Conservation (phyloP, 345 rosid genomes). For the Eucalyptus shirleyi region DNA sequence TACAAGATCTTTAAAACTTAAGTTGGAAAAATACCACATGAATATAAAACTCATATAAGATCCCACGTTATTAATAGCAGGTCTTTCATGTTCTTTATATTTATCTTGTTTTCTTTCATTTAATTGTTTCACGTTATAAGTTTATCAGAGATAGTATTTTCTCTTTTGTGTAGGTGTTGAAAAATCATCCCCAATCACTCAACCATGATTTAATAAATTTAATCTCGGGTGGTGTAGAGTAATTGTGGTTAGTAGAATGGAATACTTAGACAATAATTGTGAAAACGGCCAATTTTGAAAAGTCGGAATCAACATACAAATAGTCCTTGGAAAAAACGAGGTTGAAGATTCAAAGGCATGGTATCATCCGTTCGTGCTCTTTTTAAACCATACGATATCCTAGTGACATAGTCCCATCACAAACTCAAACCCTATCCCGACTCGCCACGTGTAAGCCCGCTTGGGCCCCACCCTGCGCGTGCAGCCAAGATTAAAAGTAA, state of each 20-base stretch:
- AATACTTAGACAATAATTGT: too few species aligned
- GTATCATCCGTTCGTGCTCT: not conserved
- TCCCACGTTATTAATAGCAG: fast-evolving
- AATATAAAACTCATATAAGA: too few species aligned
- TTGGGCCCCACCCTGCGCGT: not conserved
- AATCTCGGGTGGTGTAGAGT: fast-evolving
- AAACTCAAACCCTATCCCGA: not conserved
- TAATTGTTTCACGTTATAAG: too few species aligned
- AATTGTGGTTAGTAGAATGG: not conserved
- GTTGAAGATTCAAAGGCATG: not conserved
- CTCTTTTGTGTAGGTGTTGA: too few species aligned
- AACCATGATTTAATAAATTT: fast-evolving
- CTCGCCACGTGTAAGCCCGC: not conserved
- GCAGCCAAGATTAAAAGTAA: not conserved
- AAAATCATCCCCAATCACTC: too few species aligned
- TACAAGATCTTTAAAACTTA: too few species aligned
- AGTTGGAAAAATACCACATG: too few species aligned
- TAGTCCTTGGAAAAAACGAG: too few species aligned
- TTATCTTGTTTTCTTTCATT: fast-evolving
- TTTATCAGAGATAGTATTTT: too few species aligned
- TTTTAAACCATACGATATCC: not conserved
- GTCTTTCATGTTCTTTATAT: too few species aligned
- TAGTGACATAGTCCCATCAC: not conserved
- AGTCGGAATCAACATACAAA: too few species aligned
- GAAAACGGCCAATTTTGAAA: too few species aligned